phyloP scores from a whole-genome alignment of 768 basidiomycete species.

The Leccinum barrowsii region DNA sequence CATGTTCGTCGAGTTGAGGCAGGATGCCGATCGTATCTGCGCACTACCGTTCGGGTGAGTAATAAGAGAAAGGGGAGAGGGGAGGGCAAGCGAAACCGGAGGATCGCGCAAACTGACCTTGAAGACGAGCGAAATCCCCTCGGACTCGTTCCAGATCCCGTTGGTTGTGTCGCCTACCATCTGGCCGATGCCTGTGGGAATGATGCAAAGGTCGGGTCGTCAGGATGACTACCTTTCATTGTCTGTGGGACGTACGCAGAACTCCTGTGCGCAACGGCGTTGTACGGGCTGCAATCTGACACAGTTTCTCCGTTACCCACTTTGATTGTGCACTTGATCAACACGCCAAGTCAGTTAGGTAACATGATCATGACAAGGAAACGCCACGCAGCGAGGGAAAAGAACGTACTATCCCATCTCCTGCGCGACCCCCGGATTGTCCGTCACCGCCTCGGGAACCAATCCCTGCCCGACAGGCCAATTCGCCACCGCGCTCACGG shows the following conservation, averaged over 20 bases:
- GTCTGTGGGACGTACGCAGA: constrained; percentile 15
- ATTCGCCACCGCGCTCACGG: constrained; percentile 34
- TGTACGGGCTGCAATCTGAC: constrained; percentile 37
- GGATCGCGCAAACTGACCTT: constrained; percentile 19
- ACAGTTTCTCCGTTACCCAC: constrained; percentile 54
- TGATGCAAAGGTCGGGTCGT: background rate
- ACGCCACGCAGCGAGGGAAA: background rate
- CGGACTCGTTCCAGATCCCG: constrained; percentile 55
- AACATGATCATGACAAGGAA: background rate
- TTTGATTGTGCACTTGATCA: constrained; percentile 34
- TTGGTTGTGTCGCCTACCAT: constrained; percentile 49
- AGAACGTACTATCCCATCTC: constrained; percentile 32
- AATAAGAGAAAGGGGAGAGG: fast-evolving
- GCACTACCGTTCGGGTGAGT: constrained; percentile 26
- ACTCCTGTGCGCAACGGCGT: constrained; percentile 21
- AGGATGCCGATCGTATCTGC: constrained; percentile 39
- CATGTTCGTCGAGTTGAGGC: constrained; percentile 29
- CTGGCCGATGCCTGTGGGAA: constrained; percentile 46
- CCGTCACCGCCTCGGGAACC: constrained; percentile 23
- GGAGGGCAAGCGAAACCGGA: background rate
- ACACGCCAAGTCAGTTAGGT: background rate
- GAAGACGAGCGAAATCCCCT: constrained; percentile 30
- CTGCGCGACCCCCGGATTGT: constrained; percentile 28
- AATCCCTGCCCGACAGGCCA: constrained; percentile 13
- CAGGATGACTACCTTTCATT: background rate